Percentiles rank a stretch among this genome's conserved stretches.
phyloP scores from a whole-genome alignment of 352 stramenopile species.

The Phytophthora litchii region DNA sequence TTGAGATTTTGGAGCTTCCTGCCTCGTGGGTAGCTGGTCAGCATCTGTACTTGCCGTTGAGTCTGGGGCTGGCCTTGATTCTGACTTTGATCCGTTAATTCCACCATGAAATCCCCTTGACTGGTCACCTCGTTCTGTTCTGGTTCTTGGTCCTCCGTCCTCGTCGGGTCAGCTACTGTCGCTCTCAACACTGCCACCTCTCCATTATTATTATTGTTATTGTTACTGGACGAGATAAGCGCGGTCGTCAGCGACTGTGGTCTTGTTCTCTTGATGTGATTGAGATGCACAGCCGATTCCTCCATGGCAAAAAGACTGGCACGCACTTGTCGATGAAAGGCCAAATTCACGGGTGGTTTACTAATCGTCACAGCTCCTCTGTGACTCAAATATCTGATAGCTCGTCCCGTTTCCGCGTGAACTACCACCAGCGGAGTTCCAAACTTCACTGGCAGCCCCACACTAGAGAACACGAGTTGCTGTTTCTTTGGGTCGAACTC shows the following conservation, averaged over 20 bases:
- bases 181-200: constrained; percentile 15
- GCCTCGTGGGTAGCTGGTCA: constrained; percentile 31
- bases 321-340: constrained; percentile 63
- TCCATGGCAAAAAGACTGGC: constrained; percentile 57
- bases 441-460: constrained; percentile 68
- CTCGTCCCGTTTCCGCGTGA: constrained; percentile 64
- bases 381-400: constrained; percentile 66
- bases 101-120: constrained; percentile 14
- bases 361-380: constrained; percentile 69
- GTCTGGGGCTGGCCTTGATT: constrained; percentile 15
- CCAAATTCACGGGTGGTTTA: constrained; percentile 68
- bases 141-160: neutral
- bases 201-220: constrained; percentile 14
- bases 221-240: constrained; percentile 15
- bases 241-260: constrained; percentile 30
- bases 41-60: constrained; percentile 27
- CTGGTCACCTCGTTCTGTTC: constrained; percentile 11
- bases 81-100: constrained; percentile 28
- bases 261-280: constrained; percentile 26
- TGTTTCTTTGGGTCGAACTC: constrained; percentile 61
- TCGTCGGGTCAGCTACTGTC: constrained; percentile 26
- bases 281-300: constrained; percentile 39
- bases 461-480: constrained; percentile 51
- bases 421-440: constrained; percentile 60
- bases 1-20: constrained; percentile 30